Evolutionary conservation across 2,329 filamentous ascomycete genomes (phyloP), one percentile per base, ranked within the genome.

Genomic region (Fusarium tricinctum): DNA sequence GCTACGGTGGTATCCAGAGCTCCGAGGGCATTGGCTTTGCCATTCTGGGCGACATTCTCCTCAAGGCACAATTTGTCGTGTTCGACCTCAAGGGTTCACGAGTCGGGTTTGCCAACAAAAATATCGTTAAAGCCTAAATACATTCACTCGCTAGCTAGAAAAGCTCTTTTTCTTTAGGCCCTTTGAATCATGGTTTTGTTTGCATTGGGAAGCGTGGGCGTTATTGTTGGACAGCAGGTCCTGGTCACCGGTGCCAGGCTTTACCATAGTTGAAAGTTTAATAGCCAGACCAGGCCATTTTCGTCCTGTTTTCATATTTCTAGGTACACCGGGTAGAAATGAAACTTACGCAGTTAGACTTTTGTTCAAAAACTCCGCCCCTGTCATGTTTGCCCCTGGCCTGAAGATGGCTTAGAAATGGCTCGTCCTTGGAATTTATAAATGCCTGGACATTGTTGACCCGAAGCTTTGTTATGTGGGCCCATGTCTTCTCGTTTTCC

Each of bases 51-150:
- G 72, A 83, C 63, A 75, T 82, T 33, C 76, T 82, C 56, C 67
- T 85, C 68, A 78, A 85, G 73, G 75, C 82, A 47, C 77, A 85
- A 68, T 79, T 81, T 74, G 73, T 82, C n/a, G 78, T 82, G 6
- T 82, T 82, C 54, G 75, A 82, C 39, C 73, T 78, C 5, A 73
- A 75, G 9, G 67, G 69, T 4, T 69, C 67, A 1, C 44, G 62
- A 26, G 73, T 82, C 6, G 80, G 80, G 3, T 81, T 82, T 45
- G 80, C 80, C 12, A 81, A 79, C 45, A 82, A 82, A 73, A 42
- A 60, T 12, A 70, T 70, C 10, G 38, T 74, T 32, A 17, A 6
- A 30, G 14, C 22, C n/a, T 38, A 22, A 17, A 28, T 20, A 38
- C 32, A 26, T 13, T 40, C 19, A 17, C 19, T 30, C 32, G 23